Evolutionary conservation across 2,329 filamentous ascomycete genomes (phyloP).

Genomic region (Monilinia polystroma): DNA sequence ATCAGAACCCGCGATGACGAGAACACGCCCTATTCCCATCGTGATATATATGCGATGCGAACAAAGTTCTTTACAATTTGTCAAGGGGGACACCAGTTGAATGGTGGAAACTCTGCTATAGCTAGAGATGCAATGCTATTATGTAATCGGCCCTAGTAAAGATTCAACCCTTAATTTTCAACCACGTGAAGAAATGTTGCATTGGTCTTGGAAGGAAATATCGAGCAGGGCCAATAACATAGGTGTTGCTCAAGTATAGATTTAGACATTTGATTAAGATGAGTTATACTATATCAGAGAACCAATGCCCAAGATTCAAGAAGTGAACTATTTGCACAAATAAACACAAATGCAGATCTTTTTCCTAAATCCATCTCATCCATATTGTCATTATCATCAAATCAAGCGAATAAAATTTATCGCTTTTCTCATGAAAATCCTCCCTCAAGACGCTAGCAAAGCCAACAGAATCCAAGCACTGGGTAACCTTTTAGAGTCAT

Average conservation of each 20-base stretch:
- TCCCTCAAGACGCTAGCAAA: background rate
- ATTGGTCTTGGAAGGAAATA: background rate
- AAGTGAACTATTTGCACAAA: background rate
- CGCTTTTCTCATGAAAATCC: background rate
- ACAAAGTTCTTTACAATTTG: background rate
- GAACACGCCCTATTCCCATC: conserved; percentile 50
- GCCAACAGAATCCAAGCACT: background rate
- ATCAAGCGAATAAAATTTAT: no score
- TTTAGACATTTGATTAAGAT: background rate
- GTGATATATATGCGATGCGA: conserved; percentile 2
- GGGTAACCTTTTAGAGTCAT: background rate
- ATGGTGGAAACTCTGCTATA: background rate
- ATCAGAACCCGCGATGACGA: conserved; percentile 72
- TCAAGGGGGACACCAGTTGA: background rate
- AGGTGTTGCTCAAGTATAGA: background rate
- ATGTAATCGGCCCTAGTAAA: conserved; percentile 15
- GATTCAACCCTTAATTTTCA: background rate
- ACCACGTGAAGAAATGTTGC: background rate
- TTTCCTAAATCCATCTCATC: background rate
- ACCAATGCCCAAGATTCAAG: background rate
- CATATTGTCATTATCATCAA: background rate
- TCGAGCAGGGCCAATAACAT: background rate
- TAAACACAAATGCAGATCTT: background rate
- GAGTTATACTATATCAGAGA: background rate
- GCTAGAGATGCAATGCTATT: background rate